phyloP scores from a whole-genome alignment of 176 grass and related monocot species.

The Oryza punctata region DNA sequence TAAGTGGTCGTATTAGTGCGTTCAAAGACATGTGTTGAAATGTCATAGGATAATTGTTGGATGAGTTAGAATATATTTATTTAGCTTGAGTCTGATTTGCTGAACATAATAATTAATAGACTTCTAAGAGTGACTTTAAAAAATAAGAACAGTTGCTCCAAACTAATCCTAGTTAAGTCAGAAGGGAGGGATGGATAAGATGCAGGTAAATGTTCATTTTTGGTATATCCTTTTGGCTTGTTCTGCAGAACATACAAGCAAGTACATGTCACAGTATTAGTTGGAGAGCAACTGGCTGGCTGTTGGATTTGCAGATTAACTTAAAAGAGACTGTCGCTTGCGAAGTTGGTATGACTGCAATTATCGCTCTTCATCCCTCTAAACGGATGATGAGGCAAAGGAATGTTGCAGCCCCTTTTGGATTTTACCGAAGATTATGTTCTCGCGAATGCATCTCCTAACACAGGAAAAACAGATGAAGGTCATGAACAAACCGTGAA shows the following conservation, averaged over 20 bases:
- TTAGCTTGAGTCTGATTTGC: neutral
- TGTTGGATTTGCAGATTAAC: neutral
- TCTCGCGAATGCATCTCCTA: too few species aligned
- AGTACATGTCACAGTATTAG: neutral
- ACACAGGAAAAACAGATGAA: too few species aligned
- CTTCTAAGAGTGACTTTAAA: neutral
- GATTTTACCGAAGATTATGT: too few species aligned
- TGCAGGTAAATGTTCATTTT: neutral
- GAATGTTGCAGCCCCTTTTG: neutral
- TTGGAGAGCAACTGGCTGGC: neutral
- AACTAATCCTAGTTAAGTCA: neutral
- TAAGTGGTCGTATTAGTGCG: neutral
- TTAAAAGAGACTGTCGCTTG: constrained; percentile 14
- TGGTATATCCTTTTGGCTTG: neutral
- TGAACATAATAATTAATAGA: neutral
- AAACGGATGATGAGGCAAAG: constrained; percentile 2
- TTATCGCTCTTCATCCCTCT: neutral
- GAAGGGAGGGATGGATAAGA: neutral
- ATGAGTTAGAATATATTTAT: neutral
- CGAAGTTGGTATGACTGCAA: constrained; percentile 24
- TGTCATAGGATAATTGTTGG: neutral
- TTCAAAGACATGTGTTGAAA: neutral
- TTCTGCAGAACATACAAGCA: constrained; percentile 6
- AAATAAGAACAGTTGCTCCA: neutral
- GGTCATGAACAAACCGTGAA: too few species aligned